phyloP scores from a whole-genome alignment of 331 rosid genomes.

The Malus hybrid region DNA sequence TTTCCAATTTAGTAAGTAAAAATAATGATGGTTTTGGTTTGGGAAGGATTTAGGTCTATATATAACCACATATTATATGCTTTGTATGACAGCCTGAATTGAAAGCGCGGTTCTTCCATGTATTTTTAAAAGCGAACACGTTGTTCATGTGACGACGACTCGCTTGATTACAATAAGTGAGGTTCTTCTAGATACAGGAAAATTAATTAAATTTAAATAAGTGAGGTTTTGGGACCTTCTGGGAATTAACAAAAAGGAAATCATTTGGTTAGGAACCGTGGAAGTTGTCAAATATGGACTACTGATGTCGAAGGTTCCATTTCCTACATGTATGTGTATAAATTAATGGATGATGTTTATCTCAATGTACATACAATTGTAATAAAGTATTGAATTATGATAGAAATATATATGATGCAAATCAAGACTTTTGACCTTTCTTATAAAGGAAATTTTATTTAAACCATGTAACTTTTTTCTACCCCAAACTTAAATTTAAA shows the following conservation, averaged over 20 bases:
- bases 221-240: background rate
- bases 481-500: too few species aligned
- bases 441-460: too few species aligned
- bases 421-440: too few species aligned
- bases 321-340: background rate
- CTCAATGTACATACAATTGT: too few species aligned
- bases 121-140: background rate
- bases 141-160: background rate
- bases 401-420: too few species aligned
- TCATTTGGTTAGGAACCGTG: background rate
- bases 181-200: background rate
- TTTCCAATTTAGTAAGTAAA: background rate
- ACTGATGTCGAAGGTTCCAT: background rate
- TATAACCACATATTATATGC: background rate
- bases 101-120: background rate
- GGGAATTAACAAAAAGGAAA: background rate
- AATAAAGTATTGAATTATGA: too few species aligned
- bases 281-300: background rate
- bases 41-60: background rate
- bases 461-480: too few species aligned
- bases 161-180: background rate
- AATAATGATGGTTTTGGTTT: background rate
- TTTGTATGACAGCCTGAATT: background rate
- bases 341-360: slow-evolving; percentile 2
- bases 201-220: background rate